Evolutionary conservation across 176 grass and related monocot species (phyloP).

Genomic region (Otatea glauca): DNA sequence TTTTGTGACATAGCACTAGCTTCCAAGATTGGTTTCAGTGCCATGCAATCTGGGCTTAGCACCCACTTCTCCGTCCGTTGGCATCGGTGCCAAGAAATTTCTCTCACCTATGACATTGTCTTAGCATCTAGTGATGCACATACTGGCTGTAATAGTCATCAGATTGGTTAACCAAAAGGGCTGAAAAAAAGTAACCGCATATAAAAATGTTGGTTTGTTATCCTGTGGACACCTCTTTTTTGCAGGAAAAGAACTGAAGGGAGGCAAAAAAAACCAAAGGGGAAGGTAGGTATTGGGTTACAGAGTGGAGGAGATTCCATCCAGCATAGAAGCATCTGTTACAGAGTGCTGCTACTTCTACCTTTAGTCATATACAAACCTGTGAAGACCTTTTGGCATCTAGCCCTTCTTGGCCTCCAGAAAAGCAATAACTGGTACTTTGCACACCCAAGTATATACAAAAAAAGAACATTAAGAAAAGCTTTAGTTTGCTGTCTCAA

Average conservation of each 20-base stretch:
- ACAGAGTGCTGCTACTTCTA: neutral
- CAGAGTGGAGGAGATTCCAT: constrained; percentile 50
- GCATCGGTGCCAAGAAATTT: too few relatives aligned
- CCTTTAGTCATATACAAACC: constrained; percentile 8
- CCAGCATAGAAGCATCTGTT: constrained; percentile 37
- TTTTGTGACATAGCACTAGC: too few relatives aligned
- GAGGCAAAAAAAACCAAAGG: neutral
- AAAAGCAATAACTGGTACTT: neutral
- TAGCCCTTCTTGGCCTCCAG: neutral
- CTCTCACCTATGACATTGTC: too few relatives aligned
- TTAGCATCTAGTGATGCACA: too few relatives aligned
- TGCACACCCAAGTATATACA: neutral
- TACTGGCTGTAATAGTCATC: neutral
- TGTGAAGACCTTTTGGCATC: constrained; percentile 32
- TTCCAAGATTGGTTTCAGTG: too few relatives aligned
- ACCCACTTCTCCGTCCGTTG: too few relatives aligned
- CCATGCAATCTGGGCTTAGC: too few relatives aligned
- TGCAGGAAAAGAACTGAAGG: neutral
- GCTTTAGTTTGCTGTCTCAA: constrained; percentile 27
- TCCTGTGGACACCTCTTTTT: constrained; percentile 1
- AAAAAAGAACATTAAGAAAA: neutral
- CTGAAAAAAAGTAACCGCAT: neutral
- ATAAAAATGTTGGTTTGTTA: neutral
- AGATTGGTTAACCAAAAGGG: neutral
- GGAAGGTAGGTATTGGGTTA: constrained; percentile 19